Evolutionary conservation across 2,329 filamentous ascomycete genomes (phyloP), one percentile per base, ranked within the genome.

Genomic region (Ceratocystis albifundus): DNA sequence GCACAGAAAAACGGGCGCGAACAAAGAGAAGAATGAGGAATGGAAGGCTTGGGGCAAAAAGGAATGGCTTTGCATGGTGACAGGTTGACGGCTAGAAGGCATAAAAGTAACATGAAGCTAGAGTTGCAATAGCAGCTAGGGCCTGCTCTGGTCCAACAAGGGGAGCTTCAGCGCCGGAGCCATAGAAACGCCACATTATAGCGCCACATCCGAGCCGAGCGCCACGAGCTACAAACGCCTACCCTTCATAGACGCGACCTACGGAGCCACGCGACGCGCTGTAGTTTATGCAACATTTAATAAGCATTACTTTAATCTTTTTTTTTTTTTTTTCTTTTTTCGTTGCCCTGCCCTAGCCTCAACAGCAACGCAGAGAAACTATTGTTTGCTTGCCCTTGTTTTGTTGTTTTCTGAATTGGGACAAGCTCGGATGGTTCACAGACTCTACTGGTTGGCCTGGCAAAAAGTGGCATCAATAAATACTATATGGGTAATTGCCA

Each of bases 51-150:
- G 15, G 5, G 30, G 28, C 17, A 36, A 17, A 25, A 45, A 45
- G 36, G 61, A 62, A 62, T 22, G 22, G 8, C 45, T 41, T 62
- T 62, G 36, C 61, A 48, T 45, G 36, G n/a, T 62, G 61, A 48
- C 61, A 45, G 45, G 45, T 25, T 15, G 61, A 44, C 53, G 53
- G 53, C 15, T 41, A 41, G 15, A 41, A 41, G 12, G 10, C 36
- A 41, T 41, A 41, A 41, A 41, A 41, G 36, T 15, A 41, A 41
- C 36, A 41, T 41, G 12, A 15, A 41, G 36, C 36, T 41, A 30
- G 25, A 28, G 50, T 55, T 55, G 8, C 20, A 55, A 17, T 12
- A 15, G 20, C 15, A n/a, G 55, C 55, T 36, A n/a, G 55, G 55
- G 25, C 30, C 30, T 32, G 6, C 7, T 32, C 7, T 55, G 50